These are phyloP conservation scores for Coniochaeta sp. DNA, from an alignment of 2,329 filamentous ascomycete genomes.

Conservation along the genomic window DNA sequence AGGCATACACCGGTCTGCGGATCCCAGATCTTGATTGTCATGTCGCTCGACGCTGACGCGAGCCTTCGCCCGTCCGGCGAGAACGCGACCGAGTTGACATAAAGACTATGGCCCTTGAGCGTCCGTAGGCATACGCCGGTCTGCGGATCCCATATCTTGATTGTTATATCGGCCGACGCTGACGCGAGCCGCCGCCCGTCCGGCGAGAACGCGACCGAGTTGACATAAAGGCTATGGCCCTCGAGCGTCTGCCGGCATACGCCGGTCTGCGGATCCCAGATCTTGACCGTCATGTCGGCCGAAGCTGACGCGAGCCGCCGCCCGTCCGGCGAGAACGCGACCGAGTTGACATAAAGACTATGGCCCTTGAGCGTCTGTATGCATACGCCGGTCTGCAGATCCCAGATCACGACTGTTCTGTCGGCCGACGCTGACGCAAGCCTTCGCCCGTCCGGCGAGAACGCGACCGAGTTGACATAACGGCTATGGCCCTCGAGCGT, in stretches of 20 bases:
- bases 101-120: conserved; percentile 8
- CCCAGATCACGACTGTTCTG: background rate
- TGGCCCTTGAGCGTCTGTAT: conserved; percentile 9
- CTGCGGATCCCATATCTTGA: conserved; percentile 10
- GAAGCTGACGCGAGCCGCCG: conserved; percentile 6
- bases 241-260: conserved; percentile 9
- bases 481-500: conserved; percentile 11
- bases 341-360: conserved; percentile 4
- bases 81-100: conserved; percentile 7
- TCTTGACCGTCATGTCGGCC: conserved; percentile 5
- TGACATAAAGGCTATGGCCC: conserved; percentile 9
- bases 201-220: conserved; percentile 7
- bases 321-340: conserved; percentile 9
- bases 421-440: conserved; percentile 9
- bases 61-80: conserved; percentile 6
- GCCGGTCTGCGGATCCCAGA: conserved; percentile 11
- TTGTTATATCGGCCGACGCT: conserved; percentile 3
- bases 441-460: conserved; percentile 12
- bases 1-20: conserved; percentile 6
- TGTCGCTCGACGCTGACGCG: conserved; percentile 6
- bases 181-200: conserved; percentile 6
- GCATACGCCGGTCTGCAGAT: background rate
- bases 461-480: conserved; percentile 8
- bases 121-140: conserved; percentile 6
- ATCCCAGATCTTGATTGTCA: conserved; percentile 10